Evolutionary conservation across 192 early-diverging fungal species (phyloP).

Genomic region (Lunasporangiospora selenospora): DNA sequence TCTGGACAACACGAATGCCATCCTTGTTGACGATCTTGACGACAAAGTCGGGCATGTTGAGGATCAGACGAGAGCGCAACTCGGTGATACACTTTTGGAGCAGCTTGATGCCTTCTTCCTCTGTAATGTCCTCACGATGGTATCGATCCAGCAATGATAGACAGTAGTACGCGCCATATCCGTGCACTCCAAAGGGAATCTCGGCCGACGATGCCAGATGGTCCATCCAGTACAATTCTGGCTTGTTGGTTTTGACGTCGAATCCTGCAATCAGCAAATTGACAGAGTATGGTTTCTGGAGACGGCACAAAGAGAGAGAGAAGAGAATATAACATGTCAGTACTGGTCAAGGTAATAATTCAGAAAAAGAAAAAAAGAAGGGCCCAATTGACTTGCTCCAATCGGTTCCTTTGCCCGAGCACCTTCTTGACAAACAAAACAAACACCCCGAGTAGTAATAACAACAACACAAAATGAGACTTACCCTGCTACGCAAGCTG

Average conservation of each 20-base stretch:
- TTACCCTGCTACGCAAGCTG: constrained; percentile 82
- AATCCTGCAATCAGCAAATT: constrained; percentile 90
- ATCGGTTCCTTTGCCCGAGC: too few relatives aligned
- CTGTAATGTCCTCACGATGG: constrained; percentile 78
- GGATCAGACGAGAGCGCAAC: constrained; percentile 83
- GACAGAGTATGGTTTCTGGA: constrained; percentile 85
- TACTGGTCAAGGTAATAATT: too few relatives aligned
- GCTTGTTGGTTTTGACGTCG: constrained; percentile 72
- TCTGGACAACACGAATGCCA: constrained; percentile 74
- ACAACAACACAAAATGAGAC: not conserved
- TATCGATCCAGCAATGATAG: constrained; percentile 93
- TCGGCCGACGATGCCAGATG: constrained; percentile 81
- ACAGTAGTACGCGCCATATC: constrained; percentile 91
- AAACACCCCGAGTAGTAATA: too few relatives aligned
- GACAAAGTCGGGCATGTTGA: constrained; percentile 83
- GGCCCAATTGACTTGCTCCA: too few relatives aligned
- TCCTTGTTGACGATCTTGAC: constrained; percentile 89
- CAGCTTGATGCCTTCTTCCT: constrained; percentile 87
- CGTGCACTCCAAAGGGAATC: constrained; percentile 89
- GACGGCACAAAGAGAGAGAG: not conserved
- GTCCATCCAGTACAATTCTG: constrained; percentile 93
- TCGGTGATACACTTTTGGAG: constrained; percentile 85
- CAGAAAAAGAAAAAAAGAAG: constrained; percentile 1
- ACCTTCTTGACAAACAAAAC: too few relatives aligned
- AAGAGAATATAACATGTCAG: not conserved